Evolutionary conservation across 768 basidiomycete genomes (phyloP).

Genomic region (Kockovaella imperatae): DNA sequence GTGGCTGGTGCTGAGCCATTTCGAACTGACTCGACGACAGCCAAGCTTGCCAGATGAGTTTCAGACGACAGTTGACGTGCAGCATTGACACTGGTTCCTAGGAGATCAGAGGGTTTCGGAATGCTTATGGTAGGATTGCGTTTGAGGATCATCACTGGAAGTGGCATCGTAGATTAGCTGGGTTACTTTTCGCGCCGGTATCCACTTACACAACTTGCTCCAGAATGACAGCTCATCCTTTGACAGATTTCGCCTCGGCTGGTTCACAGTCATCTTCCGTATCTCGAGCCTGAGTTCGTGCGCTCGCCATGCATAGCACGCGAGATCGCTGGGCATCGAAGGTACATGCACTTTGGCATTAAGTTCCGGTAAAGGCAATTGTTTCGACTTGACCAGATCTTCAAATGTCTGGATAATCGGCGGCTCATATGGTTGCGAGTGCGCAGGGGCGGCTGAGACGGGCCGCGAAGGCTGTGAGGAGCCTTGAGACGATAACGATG

Average conservation of each 20-base stretch:
- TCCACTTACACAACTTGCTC: conserved; percentile 21
- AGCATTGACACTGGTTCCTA: no score
- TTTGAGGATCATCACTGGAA: conserved; percentile 15
- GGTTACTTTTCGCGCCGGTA: no score
- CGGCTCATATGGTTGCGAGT: not conserved
- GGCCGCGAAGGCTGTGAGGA: not conserved
- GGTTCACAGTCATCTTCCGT: conserved; percentile 3
- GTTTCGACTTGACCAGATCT: conserved; percentile 15
- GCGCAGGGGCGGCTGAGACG: not conserved
- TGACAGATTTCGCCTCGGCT: conserved; percentile 3
- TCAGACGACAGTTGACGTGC: no score
- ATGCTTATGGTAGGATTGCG: conserved; percentile 13
- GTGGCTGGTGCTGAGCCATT: no score
- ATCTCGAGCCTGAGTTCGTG: not conserved
- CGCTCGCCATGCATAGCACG: not conserved
- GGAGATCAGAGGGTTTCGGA: no score
- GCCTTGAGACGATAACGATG: no score
- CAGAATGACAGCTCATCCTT: conserved; percentile 23
- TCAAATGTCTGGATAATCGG: conserved; percentile 11
- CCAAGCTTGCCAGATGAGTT: no score
- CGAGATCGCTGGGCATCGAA: not conserved
- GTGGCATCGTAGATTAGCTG: not conserved
- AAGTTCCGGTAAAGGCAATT: conserved; percentile 17
- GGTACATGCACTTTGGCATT: not conserved
- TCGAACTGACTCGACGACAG: no score